Evolutionary conservation across 2,329 filamentous ascomycete genomes (phyloP), one percentile per base, ranked within the genome.

Genomic region (Colletotrichum filicis): DNA sequence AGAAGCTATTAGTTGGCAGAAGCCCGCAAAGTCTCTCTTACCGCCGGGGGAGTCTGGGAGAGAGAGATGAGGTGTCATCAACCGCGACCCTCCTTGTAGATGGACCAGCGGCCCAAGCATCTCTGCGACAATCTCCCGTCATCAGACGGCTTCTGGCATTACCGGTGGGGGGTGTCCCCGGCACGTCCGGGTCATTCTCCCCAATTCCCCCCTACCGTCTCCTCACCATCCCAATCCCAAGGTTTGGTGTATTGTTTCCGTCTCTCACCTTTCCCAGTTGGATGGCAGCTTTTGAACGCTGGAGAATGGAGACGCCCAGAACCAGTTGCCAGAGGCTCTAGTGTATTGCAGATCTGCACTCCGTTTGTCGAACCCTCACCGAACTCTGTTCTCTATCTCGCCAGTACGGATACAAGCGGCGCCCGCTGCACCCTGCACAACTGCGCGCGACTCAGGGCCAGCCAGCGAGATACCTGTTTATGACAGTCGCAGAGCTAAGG

Each of bases 121-220:
- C 59, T 55, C 55, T 65, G 60, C 70, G 66, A 66, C 60, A 52
- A 61, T 70, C 60, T 69, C 70, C 60, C 70, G 70, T 70, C 70
- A 73, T 73, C 70, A 61, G 69, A 68, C 69, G 69, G 69, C 9
- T 57, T 60, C 55, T 52, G 56, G 56, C 66, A 65, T 70, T 69
- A 46, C 28, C n/a, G 52, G 53, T 28, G 58, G 24, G 42, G 28
- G 46, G 35, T 49, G 24, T 30, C 28, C 63, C 53, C 53, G 52
- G 26, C 28, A 30, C 35, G 32, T 22, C 63, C 53, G 28, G 63
- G 26, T 46, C 52, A 55, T 66, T 53, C 35, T 24, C 46, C 19
- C 52, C 46, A 24, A 49, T n/a, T 16, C 6, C 42, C 42, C 42
- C 42, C 42, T 49, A 19, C 42, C 42, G 19, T 49, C 42, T 19